These are phyloP conservation scores for Populus trichocarpa DNA, from an alignment of 441 rosid species.

Conservation along the genomic window DNA sequence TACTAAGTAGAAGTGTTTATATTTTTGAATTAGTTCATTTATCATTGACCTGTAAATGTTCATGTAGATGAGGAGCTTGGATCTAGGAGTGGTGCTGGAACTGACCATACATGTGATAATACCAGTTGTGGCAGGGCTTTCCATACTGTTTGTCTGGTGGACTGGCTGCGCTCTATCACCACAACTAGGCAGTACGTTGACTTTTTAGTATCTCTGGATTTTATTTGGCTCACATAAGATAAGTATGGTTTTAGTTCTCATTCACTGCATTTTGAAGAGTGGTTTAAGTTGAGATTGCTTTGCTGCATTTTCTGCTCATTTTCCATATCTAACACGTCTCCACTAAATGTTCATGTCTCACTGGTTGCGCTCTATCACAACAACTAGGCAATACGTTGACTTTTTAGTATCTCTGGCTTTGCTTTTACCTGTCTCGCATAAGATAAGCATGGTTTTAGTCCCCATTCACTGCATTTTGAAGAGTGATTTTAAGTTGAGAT, in stretches of 20 bases:
- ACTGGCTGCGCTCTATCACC: constrained; percentile 83
- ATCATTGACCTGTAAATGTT: constrained; percentile 11
- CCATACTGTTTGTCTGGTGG: constrained; percentile 63
- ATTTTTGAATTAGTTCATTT: not conserved
- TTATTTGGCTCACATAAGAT: constrained; percentile 5
- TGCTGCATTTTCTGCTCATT: not conserved
- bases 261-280: not conserved
- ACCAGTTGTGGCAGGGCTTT: constrained; percentile 60
- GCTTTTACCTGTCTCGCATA: constrained; percentile 10
- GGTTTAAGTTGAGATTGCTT: not conserved
- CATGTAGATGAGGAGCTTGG: constrained; percentile 62
- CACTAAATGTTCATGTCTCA: constrained; percentile 18
- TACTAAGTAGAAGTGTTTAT: not conserved
- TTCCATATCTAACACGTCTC: not conserved
- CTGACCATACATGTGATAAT: constrained; percentile 68
- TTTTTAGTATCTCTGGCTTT: constrained; percentile 16
- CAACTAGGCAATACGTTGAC: constrained; percentile 68
- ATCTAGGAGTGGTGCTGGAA: constrained; percentile 46
- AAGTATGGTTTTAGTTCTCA: not conserved
- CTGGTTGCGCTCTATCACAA: constrained; percentile 76
- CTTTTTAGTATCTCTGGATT: constrained; percentile 13
- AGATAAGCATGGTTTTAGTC: not conserved
- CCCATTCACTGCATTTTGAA: not conserved
- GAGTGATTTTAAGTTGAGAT: not conserved
- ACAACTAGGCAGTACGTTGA: constrained; percentile 76